phyloP scores from a whole-genome alignment of 1,284 basidiomycete species.

The Phellopilus nigrolimitatus region DNA sequence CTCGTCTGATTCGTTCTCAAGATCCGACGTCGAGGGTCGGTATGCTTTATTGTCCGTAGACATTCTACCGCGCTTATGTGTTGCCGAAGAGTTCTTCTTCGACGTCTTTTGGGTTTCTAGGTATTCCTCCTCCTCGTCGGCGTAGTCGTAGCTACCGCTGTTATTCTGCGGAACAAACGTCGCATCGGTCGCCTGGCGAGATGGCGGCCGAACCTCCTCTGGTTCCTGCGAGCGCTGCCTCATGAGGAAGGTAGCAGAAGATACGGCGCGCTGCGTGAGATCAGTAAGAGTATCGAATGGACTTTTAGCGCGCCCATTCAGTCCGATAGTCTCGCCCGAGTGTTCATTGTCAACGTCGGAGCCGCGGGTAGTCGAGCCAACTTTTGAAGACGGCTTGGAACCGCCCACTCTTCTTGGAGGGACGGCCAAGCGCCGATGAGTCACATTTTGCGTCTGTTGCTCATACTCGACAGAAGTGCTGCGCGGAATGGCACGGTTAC shows the following conservation, averaged over 20 bases:
- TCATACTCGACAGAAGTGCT: slow-evolving; percentile 78
- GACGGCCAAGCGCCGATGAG: slow-evolving; percentile 48
- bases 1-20: slow-evolving; percentile 53
- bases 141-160: slow-evolving; percentile 71
- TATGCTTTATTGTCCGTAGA: slow-evolving; percentile 76
- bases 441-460: slow-evolving; percentile 51
- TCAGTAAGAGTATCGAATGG: slow-evolving; percentile 57
- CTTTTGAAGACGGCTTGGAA: slow-evolving; percentile 47
- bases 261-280: slow-evolving; percentile 44
- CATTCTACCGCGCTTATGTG: slow-evolving; percentile 53
- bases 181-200: slow-evolving; percentile 28
- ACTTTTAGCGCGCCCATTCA: slow-evolving; percentile 49
- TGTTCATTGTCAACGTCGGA: slow-evolving; percentile 55
- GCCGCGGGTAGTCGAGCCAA: slow-evolving; percentile 45
- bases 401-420: slow-evolving; percentile 41
- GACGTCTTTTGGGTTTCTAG: slow-evolving; percentile 35
- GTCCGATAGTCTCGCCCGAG: slow-evolving; percentile 17
- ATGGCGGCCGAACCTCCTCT: slow-evolving; percentile 14
- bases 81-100: slow-evolving; percentile 32
- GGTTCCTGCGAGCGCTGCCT: slow-evolving; percentile 54
- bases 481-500: slow-evolving; percentile 52
- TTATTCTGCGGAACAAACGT: slow-evolving; percentile 33
- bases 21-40: slow-evolving; percentile 55
- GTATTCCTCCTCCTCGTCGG: slow-evolving; percentile 64
- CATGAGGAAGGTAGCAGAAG: slow-evolving; percentile 48